Base-by-base conservation (phyloP, 768 basidiomycete genomes). In the Rickenella mellea region DNA sequence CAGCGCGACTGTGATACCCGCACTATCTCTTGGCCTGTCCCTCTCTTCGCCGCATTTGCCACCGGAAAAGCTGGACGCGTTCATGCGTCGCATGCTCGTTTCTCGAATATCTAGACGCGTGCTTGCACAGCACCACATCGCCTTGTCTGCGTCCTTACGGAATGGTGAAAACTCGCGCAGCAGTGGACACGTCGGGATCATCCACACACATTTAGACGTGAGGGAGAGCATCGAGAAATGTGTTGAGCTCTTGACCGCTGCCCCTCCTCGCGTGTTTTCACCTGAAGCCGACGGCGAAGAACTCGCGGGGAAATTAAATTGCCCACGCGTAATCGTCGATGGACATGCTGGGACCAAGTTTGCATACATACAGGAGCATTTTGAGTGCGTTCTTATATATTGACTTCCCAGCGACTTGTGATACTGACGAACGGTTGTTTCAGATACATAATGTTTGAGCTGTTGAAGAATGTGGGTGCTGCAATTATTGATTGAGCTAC, bases 41-140 rank as follows among this genome's bases (percentile, higher is more conserved):
- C 69, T 91, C n/a, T 78, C 87, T 0, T 90, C 89, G 12, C 81
- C 78, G 1, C 76, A 81, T 55, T 72, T 93, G 6, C 67, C 76
- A 0, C 81, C 90, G 0, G 87, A 90, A 45, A 70, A 74, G 29
- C 69, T 93, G 10, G 89, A 92, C 57, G 71, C 84, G 2, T 89
- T 91, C 59, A 88, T 91, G 83, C 75, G 80, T 19, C 78, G 89
- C 19, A 94, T 94, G 90, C 72, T 94, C 8, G 74, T 89, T 38
- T 92, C 90, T 2, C 74, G 90, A 41, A 91, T 92, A 57, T 91
- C 89, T 10, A 74, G 90, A 17, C 78, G 90, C 25, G 91, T 94
- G 25, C 71, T 94, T 19, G 85, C 79, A 4, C 87, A 92, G 55
- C 90, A 94, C 50, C 90, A 94, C 51, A 75, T 92, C 41, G 83